phyloP scores from a whole-genome alignment of 1,284 basidiomycete genomes.

The Fomitiporia mediterranea region DNA sequence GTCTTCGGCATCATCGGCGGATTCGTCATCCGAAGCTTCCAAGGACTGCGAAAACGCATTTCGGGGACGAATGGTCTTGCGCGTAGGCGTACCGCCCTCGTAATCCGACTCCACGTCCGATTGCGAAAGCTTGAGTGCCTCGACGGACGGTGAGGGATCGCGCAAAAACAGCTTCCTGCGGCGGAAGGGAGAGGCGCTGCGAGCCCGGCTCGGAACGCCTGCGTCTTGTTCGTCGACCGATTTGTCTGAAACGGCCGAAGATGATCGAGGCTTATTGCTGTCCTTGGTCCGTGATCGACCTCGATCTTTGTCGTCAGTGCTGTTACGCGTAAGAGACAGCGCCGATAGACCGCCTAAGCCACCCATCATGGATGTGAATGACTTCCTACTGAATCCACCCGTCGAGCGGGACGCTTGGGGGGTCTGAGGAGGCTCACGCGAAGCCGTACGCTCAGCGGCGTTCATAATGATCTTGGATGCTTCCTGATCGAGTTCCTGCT shows the following conservation, averaged over 20 bases:
- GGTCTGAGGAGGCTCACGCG: conserved; percentile 25
- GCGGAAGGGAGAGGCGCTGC: conserved; percentile 68
- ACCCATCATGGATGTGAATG: conserved; percentile 67
- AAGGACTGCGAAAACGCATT: conserved; percentile 54
- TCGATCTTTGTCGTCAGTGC: conserved; percentile 35
- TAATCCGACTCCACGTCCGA: conserved; percentile 64
- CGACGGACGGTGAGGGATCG: conserved; percentile 66
- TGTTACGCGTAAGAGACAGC: conserved; percentile 52
- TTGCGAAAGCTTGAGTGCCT: conserved; percentile 62
- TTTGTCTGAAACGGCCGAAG: conserved; percentile 37
- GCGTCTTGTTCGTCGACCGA: conserved; percentile 30
- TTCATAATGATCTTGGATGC: conserved; percentile 37
- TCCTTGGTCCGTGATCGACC: conserved; percentile 28
- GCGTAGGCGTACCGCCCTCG: conserved; percentile 38
- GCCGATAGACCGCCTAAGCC: conserved; percentile 58
- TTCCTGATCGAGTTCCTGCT: conserved; percentile 40
- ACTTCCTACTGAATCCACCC: conserved; percentile 56
- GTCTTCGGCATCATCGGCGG: conserved; percentile 41
- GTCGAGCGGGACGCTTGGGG: conserved; percentile 30
- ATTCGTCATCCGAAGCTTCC: conserved; percentile 41
- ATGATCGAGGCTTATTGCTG: conserved; percentile 44
- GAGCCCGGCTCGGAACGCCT: conserved; percentile 41
- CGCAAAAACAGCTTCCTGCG: conserved; percentile 57
- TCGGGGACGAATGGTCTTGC: conserved; percentile 41
- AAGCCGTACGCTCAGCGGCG: conserved; percentile 48